phyloP scores from a whole-genome alignment of 805 yeast species.

The Henningerozyma blattae region DNA sequence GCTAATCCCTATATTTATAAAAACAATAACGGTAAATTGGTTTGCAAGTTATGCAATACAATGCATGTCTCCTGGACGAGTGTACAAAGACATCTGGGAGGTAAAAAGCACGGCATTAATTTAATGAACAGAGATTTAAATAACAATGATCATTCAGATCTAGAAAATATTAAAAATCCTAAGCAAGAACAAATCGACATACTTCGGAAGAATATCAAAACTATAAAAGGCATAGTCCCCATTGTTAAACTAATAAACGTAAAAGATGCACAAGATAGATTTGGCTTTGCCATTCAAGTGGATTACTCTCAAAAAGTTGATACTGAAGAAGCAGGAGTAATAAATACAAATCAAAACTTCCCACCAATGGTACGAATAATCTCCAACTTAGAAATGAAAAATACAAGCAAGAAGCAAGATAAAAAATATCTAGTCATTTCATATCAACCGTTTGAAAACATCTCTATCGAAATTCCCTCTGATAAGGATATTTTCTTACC shows the following conservation, averaged over 20 bases:
- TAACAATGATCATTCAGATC: constrained; percentile 12
- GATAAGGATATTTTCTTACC: constrained; percentile 31
- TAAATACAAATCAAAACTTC: constrained; percentile 1
- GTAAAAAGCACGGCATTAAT: constrained; percentile 69
- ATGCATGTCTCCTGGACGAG: constrained; percentile 71
- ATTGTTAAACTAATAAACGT: constrained; percentile 56
- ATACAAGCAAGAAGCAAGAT: constrained; percentile 11
- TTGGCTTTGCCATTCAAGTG: constrained; percentile 57
- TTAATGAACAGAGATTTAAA: constrained; percentile 46
- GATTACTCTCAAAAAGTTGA: constrained; percentile 37
- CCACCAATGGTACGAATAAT: constrained; percentile 61
- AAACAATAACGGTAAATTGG: constrained; percentile 74
- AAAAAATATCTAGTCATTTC: constrained; percentile 56
- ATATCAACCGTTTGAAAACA: constrained; percentile 84
- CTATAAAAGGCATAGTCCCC: constrained; percentile 32
- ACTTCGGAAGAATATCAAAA: constrained; percentile 2
- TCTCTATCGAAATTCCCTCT: constrained; percentile 60
- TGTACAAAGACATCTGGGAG: constrained; percentile 74
- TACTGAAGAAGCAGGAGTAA: constrained; percentile 22
- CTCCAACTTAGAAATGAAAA: constrained; percentile 56
- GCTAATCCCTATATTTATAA: constrained; percentile 63
- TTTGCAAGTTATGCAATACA: constrained; percentile 77
- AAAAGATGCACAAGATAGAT: constrained; percentile 44
- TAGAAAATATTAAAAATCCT: constrained; percentile 8
- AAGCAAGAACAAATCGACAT: too few species aligned